Base-by-base conservation (phyloP, 495 filamentous ascomycete genomes). In the Lasiosphaeria miniovina region DNA sequence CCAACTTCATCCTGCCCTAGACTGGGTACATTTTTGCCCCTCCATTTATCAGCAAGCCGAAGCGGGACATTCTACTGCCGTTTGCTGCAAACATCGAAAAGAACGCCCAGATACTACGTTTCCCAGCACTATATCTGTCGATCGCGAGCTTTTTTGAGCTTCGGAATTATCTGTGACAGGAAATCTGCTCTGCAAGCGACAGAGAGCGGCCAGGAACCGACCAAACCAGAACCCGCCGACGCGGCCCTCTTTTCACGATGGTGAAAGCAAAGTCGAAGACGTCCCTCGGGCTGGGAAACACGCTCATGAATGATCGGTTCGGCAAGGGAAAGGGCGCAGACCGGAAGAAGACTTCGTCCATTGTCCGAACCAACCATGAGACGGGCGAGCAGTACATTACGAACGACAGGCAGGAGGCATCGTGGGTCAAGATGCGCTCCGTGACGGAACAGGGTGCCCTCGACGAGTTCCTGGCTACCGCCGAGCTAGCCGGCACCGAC, bases 371-470 rank as follows among this genome's bases (percentile, higher is more conserved):
- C 61, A 83, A 86, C 67, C 79, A 84, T 68, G 69, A 77, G 7
- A 85, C 84, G 10, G 85, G 85, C 58, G 80, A 87, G 59, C 66
- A 86, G 78, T 88, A 88, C 67, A 83, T 88, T 58, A 89, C 88
- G 58, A 90, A 89, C 60, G 82, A 83, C 59, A 83, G 80, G 61
- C 85, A 89, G 68, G 88, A 94, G 69, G 90, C 88, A 54, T 78
- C 84, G 64, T 93, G 89, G 89, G 85, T 92, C 67, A 98, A 97
- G 80, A 97, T 98, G 93, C 90, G 93, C 74, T 93, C 89, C 76
- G 89, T 98, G 64, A 99, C 95, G 32, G 93, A 98, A 79, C 95
- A 99, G 77, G 93, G 86, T 58, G 91, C 93, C 41, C 84, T 98
- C 54, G 94, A 98, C 75, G 84, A 85, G 68, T 81, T 83, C 68